phyloP scores from a whole-genome alignment of 192 early-diverging fungal species.

The Coemansia nantahalensis region DNA sequence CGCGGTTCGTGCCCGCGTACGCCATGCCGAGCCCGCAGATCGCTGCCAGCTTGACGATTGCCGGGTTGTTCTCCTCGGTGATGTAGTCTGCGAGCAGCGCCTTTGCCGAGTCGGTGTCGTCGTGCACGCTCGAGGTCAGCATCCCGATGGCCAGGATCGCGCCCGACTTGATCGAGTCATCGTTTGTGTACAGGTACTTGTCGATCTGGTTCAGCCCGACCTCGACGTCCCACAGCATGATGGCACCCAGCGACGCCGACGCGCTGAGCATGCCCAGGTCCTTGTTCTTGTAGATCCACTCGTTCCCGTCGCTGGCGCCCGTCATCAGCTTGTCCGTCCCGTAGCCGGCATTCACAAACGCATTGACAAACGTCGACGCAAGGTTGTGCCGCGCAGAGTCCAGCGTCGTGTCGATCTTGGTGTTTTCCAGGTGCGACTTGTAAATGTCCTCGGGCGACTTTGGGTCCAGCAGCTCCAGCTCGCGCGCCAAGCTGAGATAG shows the following conservation, averaged over 20 bases:
- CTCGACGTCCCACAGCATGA: conserved; percentile 95
- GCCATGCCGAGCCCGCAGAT: conserved; percentile 93
- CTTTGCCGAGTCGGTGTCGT: conserved; percentile 89
- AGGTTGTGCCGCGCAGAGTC: conserved; percentile 96
- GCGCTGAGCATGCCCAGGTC: conserved; percentile 96
- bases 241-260: conserved; percentile 88
- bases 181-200: conserved; percentile 82
- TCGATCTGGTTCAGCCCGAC: conserved; percentile 88
- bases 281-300: conserved; percentile 99
- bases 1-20: conserved; percentile 85
- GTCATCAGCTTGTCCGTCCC: conserved; percentile 87
- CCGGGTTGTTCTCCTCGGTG: conserved; percentile 55
- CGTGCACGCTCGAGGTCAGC: conserved; percentile 83
- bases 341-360: conserved; percentile 98
- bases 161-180: conserved; percentile 90
- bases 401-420: conserved; percentile 63
- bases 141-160: conserved; percentile 93
- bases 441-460: conserved; percentile 98
- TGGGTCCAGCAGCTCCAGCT: conserved; percentile 92
- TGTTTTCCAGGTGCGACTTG: conserved; percentile 94
- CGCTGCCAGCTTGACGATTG: conserved; percentile 69
- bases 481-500: conserved; percentile 85
- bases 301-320: conserved; percentile 63
- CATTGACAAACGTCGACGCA: conserved; percentile 97
- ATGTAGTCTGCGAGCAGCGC: conserved; percentile 85